Percentiles rank a stretch among this genome's conserved stretches.
phyloP scores from a whole-genome alignment of 441 rosid species.

The Jatropha multifida region DNA sequence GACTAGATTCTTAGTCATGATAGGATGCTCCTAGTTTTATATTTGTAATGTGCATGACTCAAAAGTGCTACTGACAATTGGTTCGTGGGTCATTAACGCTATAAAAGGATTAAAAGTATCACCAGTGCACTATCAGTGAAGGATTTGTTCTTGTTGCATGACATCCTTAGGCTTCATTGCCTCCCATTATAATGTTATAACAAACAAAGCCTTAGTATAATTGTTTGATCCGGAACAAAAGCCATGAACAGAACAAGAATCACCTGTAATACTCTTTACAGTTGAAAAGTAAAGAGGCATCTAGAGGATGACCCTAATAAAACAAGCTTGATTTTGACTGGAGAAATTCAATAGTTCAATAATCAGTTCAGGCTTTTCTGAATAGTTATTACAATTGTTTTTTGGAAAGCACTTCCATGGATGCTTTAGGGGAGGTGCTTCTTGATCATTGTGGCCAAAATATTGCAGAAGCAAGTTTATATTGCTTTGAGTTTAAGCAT shows the following conservation, averaged over 20 bases:
- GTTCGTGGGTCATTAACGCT: neutral
- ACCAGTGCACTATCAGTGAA: neutral
- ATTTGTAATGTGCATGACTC: neutral
- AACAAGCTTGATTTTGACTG: neutral
- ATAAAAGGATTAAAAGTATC: neutral
- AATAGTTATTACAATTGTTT: neutral
- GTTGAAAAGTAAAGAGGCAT: neutral
- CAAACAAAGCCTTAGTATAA: neutral
- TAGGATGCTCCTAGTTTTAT: neutral
- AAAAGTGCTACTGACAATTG: neutral
- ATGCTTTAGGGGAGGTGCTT: neutral
- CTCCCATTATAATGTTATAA: neutral
- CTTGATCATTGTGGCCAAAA: neutral
- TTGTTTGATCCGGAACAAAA: neutral
- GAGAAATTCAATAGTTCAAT: neutral
- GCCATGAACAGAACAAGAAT: neutral
- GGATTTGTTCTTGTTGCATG: neutral
- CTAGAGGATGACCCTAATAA: neutral
- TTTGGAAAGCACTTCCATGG: neutral
- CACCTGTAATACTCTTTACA: neutral
- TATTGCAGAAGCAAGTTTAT: neutral
- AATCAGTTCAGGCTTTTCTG: neutral
- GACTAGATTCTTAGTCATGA: neutral
- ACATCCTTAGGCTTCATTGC: neutral
- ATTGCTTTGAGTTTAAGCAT: neutral